Evolutionary conservation across 2,329 filamentous ascomycete species (phyloP), one percentile per base, ranked within the genome.

Genomic region (Aspergillus proliferans): DNA sequence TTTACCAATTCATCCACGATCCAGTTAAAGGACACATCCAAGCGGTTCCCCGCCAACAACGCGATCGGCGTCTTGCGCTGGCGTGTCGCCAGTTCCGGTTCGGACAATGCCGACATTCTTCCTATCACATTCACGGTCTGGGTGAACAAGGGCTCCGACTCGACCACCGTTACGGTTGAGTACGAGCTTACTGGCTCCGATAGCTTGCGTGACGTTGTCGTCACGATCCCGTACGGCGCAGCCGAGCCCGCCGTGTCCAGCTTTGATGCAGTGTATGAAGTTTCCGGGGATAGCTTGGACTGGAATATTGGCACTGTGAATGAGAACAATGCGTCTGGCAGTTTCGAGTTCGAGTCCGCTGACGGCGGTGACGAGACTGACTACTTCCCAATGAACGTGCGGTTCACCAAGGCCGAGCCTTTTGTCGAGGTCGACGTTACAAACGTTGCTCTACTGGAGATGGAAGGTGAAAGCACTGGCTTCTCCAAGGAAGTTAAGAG

Each of bases 111-210:
- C 33, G 84, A 83, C 53, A 83, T 91, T 47, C 84, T 94, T 34
- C 93, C 93, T 6, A 93, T 98, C 63, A 93, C 87, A 34, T 97
- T 98, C 70, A 96, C 90, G 2, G 92, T 96, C 34, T 98, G 93
- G 93, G 88, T 95, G 52, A 96, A 95, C 72, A 90, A 91, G 70
- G 86, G 88, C 43, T 80, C 83, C 19, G 82, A 85, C 43, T 90
- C 85, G 62, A 94, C 86, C 70, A 94, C 87, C 56, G 83, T 98
- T 64, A 98, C 92, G 1, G 82, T 97, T 30, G 93, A 97, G 71
- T 98, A 97, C 68, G 93, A 98, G 70, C 81, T 95, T 51, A 92
- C 87, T 0, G 88, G 90, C 46, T 79, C 83, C 2, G 87, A 92
- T 57, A 71, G 81, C 10, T 76, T 98, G 51, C 86, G 84, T 55